Evolutionary conservation across 164 flowering plant genomes (phyloP).

Genomic region (Aristolochia californica): DNA sequence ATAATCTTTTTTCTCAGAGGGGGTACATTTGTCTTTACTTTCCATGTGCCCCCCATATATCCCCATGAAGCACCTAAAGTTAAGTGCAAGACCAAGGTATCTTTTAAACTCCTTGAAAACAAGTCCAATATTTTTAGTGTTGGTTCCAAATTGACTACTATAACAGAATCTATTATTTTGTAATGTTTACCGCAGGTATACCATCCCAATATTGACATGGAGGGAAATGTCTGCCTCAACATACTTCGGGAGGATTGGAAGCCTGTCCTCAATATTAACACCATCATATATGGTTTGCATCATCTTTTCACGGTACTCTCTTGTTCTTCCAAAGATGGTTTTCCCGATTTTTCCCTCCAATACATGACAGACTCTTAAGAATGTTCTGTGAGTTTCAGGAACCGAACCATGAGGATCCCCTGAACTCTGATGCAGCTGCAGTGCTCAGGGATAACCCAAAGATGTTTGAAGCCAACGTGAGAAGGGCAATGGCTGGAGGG

Average conservation of each 20-base stretch:
- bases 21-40: conserved; percentile 50
- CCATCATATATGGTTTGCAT: conserved; percentile 54
- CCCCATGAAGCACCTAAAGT: conserved; percentile 86
- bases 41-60: conserved; percentile 53
- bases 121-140: not conserved
- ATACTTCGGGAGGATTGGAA: conserved; percentile 80
- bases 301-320: conserved; percentile 57
- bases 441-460: conserved; percentile 68
- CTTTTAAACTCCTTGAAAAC: not conserved
- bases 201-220: conserved; percentile 77
- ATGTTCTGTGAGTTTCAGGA: conserved; percentile 23
- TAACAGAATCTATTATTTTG: not conserved
- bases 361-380: not conserved
- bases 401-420: conserved; percentile 70
- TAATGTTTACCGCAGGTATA: conserved; percentile 38
- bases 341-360: not conserved
- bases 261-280: conserved; percentile 67
- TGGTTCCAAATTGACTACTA: not conserved
- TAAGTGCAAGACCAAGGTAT: conserved; percentile 77
- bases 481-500: conserved; percentile 72
- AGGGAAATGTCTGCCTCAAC: conserved; percentile 83
- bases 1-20: conserved; percentile 26
- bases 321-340: not conserved
- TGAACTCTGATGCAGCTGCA: conserved; percentile 69
- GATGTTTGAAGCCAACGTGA: conserved; percentile 52